Evolutionary conservation across 1,284 basidiomycete genomes (phyloP), one percentile per base, ranked within the genome.

Genomic region (Omphalotus olearius): DNA sequence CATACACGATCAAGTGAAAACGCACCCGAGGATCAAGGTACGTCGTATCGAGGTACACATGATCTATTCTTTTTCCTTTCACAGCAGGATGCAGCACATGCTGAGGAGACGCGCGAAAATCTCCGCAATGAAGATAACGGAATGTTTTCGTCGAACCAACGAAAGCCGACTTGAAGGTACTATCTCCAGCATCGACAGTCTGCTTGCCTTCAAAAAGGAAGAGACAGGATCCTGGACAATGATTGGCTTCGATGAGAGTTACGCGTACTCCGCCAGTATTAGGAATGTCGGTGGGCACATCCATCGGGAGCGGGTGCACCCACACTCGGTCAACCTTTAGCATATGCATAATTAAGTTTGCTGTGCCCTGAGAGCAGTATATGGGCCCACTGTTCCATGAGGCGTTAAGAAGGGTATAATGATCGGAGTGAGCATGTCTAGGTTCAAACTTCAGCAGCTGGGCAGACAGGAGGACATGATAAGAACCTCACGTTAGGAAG

Each of bases 161-260:
- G 55, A 75, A 83, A 0, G 81, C 73, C 1, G 86, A 88, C 57
- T 80, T 85, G 72, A 83, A 86, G 7, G 72, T 67, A 45, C 85
- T 89, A 62, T 93, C 91, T 0, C 93, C 93, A 0, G 93, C 91
- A 62, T 95, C 76, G 43, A 87, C 70, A 0, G 93, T 98, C 65
- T 97, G 95, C 20, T 69, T 80, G 0, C 96, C 96, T 68, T 97
- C 93, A 58, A 96, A 98, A 16, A 97, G 76, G 66, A 98, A 98
- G 6, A 99, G 72, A 51, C 86, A 92, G 0, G 94, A 97, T 5
- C 96, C 97, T 0, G 97, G 96, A 58, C 93, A 96, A 64, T 98
- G 97, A 63, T 99, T 99, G 2, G 96, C 96, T 60, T 97, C 92
- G n/a, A 99, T 92, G 38, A 93, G 81, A 0, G 93, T 98, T 1